Evolutionary conservation across 2,329 filamentous ascomycete genomes (phyloP).

Genomic region (Verruconis gallopava): DNA sequence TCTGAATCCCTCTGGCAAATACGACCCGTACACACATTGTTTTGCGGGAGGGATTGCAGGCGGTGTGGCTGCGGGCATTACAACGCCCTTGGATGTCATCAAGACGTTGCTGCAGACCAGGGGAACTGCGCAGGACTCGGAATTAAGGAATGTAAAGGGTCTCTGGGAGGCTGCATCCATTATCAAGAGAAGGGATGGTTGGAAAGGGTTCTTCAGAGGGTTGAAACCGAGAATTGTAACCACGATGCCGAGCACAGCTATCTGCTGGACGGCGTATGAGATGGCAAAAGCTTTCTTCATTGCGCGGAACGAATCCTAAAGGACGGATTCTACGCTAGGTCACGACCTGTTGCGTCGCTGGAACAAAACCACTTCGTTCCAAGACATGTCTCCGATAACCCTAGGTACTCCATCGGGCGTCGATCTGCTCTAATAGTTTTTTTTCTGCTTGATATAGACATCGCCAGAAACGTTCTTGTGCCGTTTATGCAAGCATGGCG

Average conservation of each 20-base stretch:
- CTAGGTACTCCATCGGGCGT: too few relatives aligned
- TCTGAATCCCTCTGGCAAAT: slow-evolving; percentile 75
- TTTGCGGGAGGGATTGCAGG: slow-evolving; percentile 84
- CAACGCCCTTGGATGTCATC: slow-evolving; percentile 93
- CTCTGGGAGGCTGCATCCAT: slow-evolving; percentile 67
- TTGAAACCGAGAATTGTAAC: slow-evolving; percentile 83
- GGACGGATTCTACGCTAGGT: too few relatives aligned
- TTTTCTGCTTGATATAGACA: too few relatives aligned
- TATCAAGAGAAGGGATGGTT: slow-evolving; percentile 71
- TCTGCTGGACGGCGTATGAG: slow-evolving; percentile 76
- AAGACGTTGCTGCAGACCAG: slow-evolving; percentile 95
- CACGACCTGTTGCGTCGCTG: too few relatives aligned
- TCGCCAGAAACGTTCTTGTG: too few relatives aligned
- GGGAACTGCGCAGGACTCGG: slow-evolving; percentile 66
- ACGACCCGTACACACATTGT: slow-evolving; percentile 91
- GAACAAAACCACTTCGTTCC: too few relatives aligned
- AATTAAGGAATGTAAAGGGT: slow-evolving; percentile 75
- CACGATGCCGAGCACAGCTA: slow-evolving; percentile 98
- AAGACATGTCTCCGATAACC: too few relatives aligned
- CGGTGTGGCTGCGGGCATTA: slow-evolving; percentile 83
- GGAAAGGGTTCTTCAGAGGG: slow-evolving; percentile 83
- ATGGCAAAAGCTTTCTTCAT: slow-evolving; percentile 59
- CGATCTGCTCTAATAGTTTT: too few relatives aligned
- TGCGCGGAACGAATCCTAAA: slow-evolving; percentile 24
- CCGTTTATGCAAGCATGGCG: too few relatives aligned